Conservation (phyloP, 306 rosid species). For the Citrullus colocynthis region DNA sequence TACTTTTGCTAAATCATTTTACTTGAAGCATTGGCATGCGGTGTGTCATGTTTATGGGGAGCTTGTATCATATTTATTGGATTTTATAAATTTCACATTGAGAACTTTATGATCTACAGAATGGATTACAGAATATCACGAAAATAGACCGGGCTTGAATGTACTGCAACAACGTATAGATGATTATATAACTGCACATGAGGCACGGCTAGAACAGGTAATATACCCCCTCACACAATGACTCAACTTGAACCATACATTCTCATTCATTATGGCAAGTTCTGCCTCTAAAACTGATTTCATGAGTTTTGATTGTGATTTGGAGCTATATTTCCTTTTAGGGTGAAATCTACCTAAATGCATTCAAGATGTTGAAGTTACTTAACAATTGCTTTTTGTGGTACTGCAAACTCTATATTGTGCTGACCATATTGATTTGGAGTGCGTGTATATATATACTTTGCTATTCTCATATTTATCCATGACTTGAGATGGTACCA, state of each 20-base stretch:
- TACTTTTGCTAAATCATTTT: neutral
- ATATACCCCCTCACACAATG: neutral
- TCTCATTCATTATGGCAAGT: neutral
- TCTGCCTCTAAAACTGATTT: neutral
- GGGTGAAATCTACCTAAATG: neutral
- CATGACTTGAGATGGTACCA: too few species aligned
- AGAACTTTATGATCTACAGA: conserved; percentile 36
- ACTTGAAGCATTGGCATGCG: neutral
- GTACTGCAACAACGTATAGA: conserved; percentile 57
- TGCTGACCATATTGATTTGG: too few species aligned
- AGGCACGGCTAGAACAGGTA: conserved; percentile 63
- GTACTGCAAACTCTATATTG: too few species aligned
- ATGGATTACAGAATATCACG: conserved; percentile 60
- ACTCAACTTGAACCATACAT: neutral
- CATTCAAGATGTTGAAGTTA: neutral
- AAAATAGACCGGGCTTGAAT: conserved; percentile 56
- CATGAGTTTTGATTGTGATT: neutral
- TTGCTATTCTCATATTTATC: too few species aligned
- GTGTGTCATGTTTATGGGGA: neutral
- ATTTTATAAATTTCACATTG: conserved; percentile 14
- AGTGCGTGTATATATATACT: too few species aligned
- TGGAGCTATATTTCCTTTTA: neutral
- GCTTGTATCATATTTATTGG: neutral
- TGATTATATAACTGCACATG: conserved; percentile 52
- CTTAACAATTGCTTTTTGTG: neutral